Evolutionary conservation across 352 stramenopile genomes (phyloP), one percentile per base, ranked within the genome.

Genomic region (Phytophthora pistaciae): DNA sequence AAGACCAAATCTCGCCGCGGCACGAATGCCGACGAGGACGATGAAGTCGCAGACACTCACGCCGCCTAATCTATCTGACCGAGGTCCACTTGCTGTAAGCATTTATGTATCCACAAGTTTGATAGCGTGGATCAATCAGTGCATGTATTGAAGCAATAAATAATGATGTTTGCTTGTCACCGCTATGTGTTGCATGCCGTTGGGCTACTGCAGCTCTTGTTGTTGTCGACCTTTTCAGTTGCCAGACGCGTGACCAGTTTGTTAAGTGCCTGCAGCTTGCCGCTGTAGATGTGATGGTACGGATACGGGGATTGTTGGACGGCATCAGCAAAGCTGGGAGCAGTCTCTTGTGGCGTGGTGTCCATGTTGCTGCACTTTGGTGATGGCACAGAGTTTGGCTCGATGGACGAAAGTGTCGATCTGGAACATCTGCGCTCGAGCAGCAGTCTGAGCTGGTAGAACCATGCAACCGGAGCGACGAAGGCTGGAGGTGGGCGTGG

Each of bases 381-480:
- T 16, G 36, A 42, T 16, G 14, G 5, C 10, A 16, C 36, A 16
- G 36, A 42, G 20, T 52, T 60, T 53, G 52, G 52, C 21, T 60
- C 36, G 14, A 60, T 36, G 40, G 61, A 66, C 3, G 27, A 23
- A 31, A 60, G 53, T 56, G 31, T 42, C 11, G 64, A 73, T 53
- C 46, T 59, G 10, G 65, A 74, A 42, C 52, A 70, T 40, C 56
- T 70, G 29, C 63, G 74, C 18, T 78, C 68, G 20, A 87, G 53
- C 18, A 63, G 27, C 33, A 87, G 50, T 33, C 81, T 63, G 21
- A 87, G 56, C 29, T 77, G 63, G 63, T 83, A 83, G 27, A 82
- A 78, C 57, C 65, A 72, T 54, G 71, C 71, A n/a, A 87, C 68
- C 10, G 68, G 74, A 4, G 57, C 61, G 18, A 87, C 74, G 20